Conservation (phyloP, 495 filamentous ascomycete species). For the Rostrohypoxylon terebratum region DNA sequence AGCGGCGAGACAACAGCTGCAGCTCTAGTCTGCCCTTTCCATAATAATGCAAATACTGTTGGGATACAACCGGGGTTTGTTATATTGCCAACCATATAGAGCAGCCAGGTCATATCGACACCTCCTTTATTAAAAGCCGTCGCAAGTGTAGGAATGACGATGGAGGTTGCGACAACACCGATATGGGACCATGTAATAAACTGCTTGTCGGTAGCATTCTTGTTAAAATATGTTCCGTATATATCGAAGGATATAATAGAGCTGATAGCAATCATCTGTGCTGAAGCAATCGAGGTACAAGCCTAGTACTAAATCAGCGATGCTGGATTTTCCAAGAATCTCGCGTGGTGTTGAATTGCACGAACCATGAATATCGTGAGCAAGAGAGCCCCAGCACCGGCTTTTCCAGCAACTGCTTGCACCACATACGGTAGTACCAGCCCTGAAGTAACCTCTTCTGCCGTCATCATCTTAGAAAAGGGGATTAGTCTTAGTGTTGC, state of each 20-base stretch:
- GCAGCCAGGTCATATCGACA: conserved; percentile 13
- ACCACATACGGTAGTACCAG: conserved; percentile 4
- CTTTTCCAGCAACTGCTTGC: conserved; percentile 14
- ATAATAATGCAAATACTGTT: conserved; percentile 1
- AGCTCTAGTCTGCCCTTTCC: conserved; percentile 9
- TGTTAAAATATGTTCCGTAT: conserved; percentile 10
- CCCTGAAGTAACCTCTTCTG: conserved; percentile 8
- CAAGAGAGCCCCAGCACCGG: conserved; percentile 3
- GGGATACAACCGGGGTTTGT: conserved; percentile 9
- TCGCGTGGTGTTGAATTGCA: neutral
- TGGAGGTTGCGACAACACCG: neutral
- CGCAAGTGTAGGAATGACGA: conserved; percentile 11
- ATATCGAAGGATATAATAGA: conserved; percentile 16
- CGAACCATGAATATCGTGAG: conserved; percentile 17
- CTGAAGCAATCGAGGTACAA: conserved; percentile 9
- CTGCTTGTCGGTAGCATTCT: conserved; percentile 14
- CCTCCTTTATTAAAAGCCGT: conserved; percentile 16
- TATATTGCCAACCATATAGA: conserved; percentile 9
- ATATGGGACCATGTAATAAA: conserved; percentile 14
- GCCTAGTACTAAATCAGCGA: neutral
- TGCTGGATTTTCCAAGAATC: neutral
- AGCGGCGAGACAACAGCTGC: conserved; percentile 4
- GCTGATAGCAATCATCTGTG: conserved; percentile 13
- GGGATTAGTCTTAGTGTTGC: neutral
- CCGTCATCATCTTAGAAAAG: neutral